Conservation (phyloP, 2,329 filamentous ascomycete species). For the Aspergillus ochraceus region DNA sequence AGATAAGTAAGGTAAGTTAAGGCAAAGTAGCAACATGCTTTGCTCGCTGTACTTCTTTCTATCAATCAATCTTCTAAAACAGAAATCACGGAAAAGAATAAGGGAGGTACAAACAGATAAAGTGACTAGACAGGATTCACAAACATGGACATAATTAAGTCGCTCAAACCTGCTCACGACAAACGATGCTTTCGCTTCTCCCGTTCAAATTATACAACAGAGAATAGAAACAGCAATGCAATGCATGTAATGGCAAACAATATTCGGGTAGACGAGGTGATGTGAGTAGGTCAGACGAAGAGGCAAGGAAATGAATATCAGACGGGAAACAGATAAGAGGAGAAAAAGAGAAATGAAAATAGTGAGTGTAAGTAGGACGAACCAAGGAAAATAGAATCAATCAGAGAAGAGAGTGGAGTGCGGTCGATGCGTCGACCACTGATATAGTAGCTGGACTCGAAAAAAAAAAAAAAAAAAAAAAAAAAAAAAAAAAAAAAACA, state of each 20-base stretch:
- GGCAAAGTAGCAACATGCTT: conserved; percentile 20
- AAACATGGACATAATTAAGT: conserved; percentile 9
- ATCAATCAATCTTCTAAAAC: conserved; percentile 24
- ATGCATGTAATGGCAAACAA: conserved; percentile 8
- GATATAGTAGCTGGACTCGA: background rate
- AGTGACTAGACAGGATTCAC: background rate
- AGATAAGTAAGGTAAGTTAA: background rate
- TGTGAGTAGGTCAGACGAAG: background rate
- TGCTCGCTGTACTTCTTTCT: conserved; percentile 19
- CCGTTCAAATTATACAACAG: conserved; percentile 17
- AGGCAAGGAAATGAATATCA: background rate
- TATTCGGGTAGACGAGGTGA: conserved; percentile 1
- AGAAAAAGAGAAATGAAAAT: conserved; percentile 10
- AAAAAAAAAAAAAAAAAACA: too few species aligned
- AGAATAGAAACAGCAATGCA: conserved; percentile 3
- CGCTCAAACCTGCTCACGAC: conserved; percentile 17
- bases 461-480: too few species aligned
- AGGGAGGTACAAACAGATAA: conserved; percentile 2
- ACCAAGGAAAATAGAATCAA: background rate
- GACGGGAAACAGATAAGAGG: conserved; percentile 1
- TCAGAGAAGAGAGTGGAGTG: conserved; percentile 5
- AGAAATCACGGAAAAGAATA: conserved; percentile 7
- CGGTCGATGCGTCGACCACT: background rate
- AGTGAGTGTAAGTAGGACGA: background rate
- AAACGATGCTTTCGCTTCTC: conserved; percentile 11